These are phyloP conservation scores for Gonapodya sp. DNA, from an alignment of 192 early-diverging fungal genomes.

Conservation along the genomic window DNA sequence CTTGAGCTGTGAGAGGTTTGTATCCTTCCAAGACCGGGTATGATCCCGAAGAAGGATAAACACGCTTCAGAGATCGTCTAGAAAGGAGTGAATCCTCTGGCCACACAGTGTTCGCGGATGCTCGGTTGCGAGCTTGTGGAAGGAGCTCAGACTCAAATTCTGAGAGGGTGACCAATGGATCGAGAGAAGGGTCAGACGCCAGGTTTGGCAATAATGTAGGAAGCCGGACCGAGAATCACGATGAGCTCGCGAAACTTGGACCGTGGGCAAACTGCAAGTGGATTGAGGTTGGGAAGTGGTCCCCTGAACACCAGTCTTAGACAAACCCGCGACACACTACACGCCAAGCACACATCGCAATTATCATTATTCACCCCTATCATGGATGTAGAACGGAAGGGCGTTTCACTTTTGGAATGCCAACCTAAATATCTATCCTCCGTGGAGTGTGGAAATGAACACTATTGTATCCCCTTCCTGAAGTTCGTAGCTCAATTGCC, in stretches of 20 bases:
- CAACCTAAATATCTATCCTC: constrained; percentile 46
- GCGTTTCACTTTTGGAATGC: no score
- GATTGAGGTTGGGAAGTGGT: no score
- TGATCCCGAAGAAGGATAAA: not conserved
- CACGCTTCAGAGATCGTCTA: not conserved
- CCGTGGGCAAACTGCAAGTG: no score
- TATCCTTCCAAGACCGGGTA: not conserved
- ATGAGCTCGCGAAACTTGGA: no score
- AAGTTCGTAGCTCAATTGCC: constrained; percentile 72
- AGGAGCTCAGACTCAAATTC: not conserved
- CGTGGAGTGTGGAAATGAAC: constrained; percentile 97
- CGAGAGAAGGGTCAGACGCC: not conserved
- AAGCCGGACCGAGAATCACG: no score
- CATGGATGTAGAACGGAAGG: no score
- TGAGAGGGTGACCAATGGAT: not conserved
- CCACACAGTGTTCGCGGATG: not conserved
- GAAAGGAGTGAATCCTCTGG: not conserved
- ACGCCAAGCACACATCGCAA: no score
- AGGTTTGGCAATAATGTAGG: not conserved
- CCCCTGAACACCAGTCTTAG: no score
- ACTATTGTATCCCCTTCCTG: constrained; percentile 70
- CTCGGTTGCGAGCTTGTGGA: not conserved
- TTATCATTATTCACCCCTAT: no score
- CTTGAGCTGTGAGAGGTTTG: not conserved
- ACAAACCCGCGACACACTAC: no score